These are phyloP conservation scores for Holtermanniella nyarrowii DNA, from an alignment of 768 basidiomycete species.

Conservation along the genomic window DNA sequence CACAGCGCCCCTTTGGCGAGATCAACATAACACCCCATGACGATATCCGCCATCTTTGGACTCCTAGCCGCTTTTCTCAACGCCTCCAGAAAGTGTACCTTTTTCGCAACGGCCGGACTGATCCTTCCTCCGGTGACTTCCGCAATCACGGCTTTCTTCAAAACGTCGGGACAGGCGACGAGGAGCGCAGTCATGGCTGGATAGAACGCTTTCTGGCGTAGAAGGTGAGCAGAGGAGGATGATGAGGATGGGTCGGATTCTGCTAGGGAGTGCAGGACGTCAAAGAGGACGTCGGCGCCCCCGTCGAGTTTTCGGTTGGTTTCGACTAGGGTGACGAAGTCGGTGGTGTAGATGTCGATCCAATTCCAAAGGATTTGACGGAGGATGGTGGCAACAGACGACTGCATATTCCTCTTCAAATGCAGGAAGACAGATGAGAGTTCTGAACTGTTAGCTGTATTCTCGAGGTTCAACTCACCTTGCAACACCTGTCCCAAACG, in stretches of 20 bases:
- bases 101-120: constrained; percentile 19
- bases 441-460: constrained; percentile 46
- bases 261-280: constrained; percentile 53
- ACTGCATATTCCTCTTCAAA: constrained; percentile 64
- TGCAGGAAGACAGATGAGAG: constrained; percentile 70
- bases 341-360: constrained; percentile 65
- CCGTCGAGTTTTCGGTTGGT: constrained; percentile 58
- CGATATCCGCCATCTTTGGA: constrained; percentile 54
- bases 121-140: constrained; percentile 9
- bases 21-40: constrained; percentile 64
- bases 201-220: constrained; percentile 53
- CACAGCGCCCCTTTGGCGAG: constrained; percentile 61
- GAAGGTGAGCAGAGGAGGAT: constrained; percentile 1
- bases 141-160: constrained; percentile 46
- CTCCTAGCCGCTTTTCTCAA: constrained; percentile 48
- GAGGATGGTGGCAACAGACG: constrained; percentile 60
- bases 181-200: constrained; percentile 67
- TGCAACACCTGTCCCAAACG: constrained; percentile 63
- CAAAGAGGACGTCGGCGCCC: constrained; percentile 75
- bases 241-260: constrained; percentile 21
- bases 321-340: constrained; percentile 64
- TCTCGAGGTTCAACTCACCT: constrained; percentile 43
- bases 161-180: constrained; percentile 63
- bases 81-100: constrained; percentile 35
- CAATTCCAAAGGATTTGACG: constrained; percentile 81